Conservation (phyloP, 2,329 filamentous ascomycete species). For the Nigrospora osmanthi region DNA sequence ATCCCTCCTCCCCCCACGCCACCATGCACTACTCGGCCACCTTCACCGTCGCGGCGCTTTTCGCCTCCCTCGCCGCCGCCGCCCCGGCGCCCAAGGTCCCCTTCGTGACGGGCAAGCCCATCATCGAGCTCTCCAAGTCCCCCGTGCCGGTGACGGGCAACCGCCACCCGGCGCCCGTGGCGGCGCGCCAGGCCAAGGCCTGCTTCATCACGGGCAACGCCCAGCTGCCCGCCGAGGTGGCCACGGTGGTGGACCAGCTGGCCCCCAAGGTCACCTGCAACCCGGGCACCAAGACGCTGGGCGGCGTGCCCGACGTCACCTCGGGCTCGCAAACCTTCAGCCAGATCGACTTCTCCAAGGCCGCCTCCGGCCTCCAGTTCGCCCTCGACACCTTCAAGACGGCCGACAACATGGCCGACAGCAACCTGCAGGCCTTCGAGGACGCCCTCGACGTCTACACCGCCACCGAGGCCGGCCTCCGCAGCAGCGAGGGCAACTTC, state of each 20-base stretch:
- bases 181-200: not conserved
- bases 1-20: not conserved
- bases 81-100: constrained; percentile 1
- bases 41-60: constrained; percentile 1
- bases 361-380: constrained; percentile 42
- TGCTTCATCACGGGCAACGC: constrained; percentile 48
- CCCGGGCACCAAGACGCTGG: constrained; percentile 35
- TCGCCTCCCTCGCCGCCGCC: constrained; percentile 2
- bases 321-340: constrained; percentile 43
- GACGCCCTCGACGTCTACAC: constrained; percentile 47
- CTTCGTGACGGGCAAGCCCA: constrained; percentile 3
- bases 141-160: not conserved
- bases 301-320: constrained; percentile 47
- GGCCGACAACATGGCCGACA: constrained; percentile 35
- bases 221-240: constrained; percentile 41
- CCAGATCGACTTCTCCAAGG: constrained; percentile 46
- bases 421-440: constrained; percentile 43
- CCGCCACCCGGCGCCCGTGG: not conserved
- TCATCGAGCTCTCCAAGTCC: not conserved
- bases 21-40: constrained; percentile 2
- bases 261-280: constrained; percentile 39
- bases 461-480: constrained; percentile 51
- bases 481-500: constrained; percentile 42
- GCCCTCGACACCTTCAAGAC: constrained; percentile 47
- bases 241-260: constrained; percentile 33